These are phyloP conservation scores for Mycosarcoma maydis DNA, from an alignment of 1,284 basidiomycete species.

Conservation along the genomic window DNA sequence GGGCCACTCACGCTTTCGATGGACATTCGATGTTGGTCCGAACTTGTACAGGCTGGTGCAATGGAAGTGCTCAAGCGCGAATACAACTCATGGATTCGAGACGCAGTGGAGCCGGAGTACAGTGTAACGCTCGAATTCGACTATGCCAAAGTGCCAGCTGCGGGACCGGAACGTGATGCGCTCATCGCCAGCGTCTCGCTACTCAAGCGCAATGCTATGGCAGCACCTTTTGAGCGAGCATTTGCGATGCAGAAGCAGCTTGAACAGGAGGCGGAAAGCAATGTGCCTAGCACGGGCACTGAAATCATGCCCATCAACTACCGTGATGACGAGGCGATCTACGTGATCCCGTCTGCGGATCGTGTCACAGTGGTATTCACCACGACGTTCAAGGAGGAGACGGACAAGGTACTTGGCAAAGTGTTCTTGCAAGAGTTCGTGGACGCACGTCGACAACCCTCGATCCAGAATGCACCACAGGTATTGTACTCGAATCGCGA, in stretches of 20 bases:
- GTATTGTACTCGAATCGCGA: conserved; percentile 96
- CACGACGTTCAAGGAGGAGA: conserved; percentile 96
- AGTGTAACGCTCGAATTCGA: conserved; percentile 88
- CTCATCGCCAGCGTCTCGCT: conserved; percentile 85
- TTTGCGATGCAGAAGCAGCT: conserved; percentile 88
- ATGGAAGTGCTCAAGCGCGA: conserved; percentile 81
- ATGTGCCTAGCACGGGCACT: conserved; percentile 69
- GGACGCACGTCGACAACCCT: conserved; percentile 90
- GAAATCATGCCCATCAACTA: conserved; percentile 94
- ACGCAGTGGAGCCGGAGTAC: conserved; percentile 80
- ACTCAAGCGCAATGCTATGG: conserved; percentile 91
- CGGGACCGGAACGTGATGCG: conserved; percentile 71
- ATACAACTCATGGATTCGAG: conserved; percentile 79
- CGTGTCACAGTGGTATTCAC: conserved; percentile 98
- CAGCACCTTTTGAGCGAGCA: conserved; percentile 91
- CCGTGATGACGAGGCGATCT: conserved; percentile 91
- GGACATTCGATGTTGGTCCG: conserved; percentile 93
- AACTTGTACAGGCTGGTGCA: conserved; percentile 88
- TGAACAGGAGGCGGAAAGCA: conserved; percentile 73
- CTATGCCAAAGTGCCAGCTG: conserved; percentile 81
- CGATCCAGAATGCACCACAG: conserved; percentile 95
- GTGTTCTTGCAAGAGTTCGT: conserved; percentile 99
- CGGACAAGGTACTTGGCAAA: conserved; percentile 94
- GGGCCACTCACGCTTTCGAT: conserved; percentile 83
- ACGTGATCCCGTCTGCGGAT: conserved; percentile 89